Evolutionary conservation across 768 basidiomycete genomes (phyloP).

Genomic region (Amanita rimosa): DNA sequence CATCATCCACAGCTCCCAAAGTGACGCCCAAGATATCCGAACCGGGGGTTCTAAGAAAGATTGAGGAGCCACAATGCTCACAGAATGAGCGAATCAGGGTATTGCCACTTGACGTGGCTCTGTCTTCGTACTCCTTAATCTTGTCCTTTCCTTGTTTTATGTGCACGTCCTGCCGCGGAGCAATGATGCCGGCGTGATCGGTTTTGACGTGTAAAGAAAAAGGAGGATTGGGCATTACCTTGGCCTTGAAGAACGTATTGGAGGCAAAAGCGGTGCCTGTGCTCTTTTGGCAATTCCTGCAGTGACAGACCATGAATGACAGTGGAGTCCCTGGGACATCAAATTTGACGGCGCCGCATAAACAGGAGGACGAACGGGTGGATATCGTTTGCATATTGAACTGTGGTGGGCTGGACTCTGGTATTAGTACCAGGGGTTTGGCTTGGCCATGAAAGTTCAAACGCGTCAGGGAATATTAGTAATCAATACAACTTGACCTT

Average conservation of each 20-base stretch:
- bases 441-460: too few species aligned
- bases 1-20: conserved; percentile 14
- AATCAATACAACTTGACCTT: too few species aligned
- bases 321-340: conserved; percentile 18
- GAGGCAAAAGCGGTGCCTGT: conserved; percentile 21
- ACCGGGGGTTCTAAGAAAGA: conserved; percentile 14
- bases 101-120: conserved; percentile 16
- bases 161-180: conserved; percentile 12
- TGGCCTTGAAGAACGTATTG: conserved; percentile 19
- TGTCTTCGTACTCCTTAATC: conserved; percentile 16
- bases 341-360: conserved; percentile 18
- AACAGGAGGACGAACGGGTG: conserved; percentile 13
- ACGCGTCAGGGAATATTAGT: too few species aligned
- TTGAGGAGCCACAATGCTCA: conserved; percentile 17
- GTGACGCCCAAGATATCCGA: conserved; percentile 13
- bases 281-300: conserved; percentile 20
- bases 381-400: not conserved
- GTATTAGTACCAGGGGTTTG: not conserved
- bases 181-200: too few species aligned
- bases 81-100: conserved; percentile 19
- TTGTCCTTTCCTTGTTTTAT: conserved; percentile 14
- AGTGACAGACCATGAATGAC: conserved; percentile 21
- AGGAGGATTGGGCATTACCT: conserved; percentile 10
- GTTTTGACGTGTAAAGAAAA: too few species aligned
- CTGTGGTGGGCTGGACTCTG: not conserved